A percentile compares a stretch with the other conserved stretches of the same genome.
These are phyloP conservation scores for Saturnispora gosingensis DNA, from an alignment of 805 yeast genomes.

Conservation along the genomic window DNA sequence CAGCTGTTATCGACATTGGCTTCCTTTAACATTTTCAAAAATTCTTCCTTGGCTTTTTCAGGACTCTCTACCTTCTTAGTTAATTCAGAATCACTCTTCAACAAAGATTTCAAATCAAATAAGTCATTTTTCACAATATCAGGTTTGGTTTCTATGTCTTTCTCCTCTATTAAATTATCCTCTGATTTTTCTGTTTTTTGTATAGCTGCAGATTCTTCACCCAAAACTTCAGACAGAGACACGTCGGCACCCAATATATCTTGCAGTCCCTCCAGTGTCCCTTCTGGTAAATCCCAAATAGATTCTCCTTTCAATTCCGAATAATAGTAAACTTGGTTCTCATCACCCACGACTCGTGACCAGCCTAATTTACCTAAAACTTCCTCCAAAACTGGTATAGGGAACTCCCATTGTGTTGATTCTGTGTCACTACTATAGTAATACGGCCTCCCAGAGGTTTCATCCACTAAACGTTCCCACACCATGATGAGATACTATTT, in stretches of 20 bases:
- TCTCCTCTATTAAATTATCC: background rate
- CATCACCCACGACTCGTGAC: constrained; percentile 40
- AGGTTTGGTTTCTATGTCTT: background rate
- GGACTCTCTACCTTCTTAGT: background rate
- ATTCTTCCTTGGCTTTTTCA: constrained; percentile 29
- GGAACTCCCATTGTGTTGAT: constrained; percentile 77
- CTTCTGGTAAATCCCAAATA: constrained; percentile 72
- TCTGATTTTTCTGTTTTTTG: background rate
- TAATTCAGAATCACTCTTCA: constrained; percentile 7
- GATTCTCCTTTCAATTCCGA: constrained; percentile 56
- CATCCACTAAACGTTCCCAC: constrained; percentile 63
- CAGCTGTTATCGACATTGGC: constrained; percentile 60
- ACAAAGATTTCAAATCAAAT: background rate
- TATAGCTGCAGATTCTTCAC: constrained; percentile 1
- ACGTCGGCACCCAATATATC: constrained; percentile 15
- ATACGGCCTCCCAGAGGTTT: constrained; percentile 53
- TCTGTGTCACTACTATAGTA: constrained; percentile 59
- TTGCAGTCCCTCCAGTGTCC: constrained; percentile 20
- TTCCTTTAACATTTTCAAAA: constrained; percentile 43
- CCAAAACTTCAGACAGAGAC: constrained; percentile 6
- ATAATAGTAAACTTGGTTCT: constrained; percentile 56
- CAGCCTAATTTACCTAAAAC: constrained; percentile 34
- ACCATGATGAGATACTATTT: constrained; percentile 10
- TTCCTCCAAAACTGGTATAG: constrained; percentile 40
- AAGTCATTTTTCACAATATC: background rate